Conservation (phyloP, 495 filamentous ascomycete genomes). For the Parathielavia appendiculata region DNA sequence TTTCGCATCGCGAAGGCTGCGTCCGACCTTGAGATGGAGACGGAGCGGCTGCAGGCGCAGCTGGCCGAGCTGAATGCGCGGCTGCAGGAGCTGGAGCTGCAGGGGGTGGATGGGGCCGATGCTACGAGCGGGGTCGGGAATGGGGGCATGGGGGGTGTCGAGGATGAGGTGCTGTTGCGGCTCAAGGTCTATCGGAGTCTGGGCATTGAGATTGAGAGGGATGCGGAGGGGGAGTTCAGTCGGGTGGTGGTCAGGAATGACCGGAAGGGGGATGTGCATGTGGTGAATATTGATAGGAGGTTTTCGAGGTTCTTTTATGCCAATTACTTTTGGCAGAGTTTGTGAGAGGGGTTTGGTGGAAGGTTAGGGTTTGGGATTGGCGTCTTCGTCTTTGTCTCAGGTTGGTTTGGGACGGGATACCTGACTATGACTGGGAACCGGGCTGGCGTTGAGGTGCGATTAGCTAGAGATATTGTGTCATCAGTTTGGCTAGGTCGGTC, state of each 20-base stretch:
- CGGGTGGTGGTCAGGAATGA: conserved; percentile 84
- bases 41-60: conserved; percentile 78
- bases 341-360: conserved; percentile 43
- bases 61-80: conserved; percentile 67
- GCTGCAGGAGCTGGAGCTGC: conserved; percentile 75
- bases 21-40: conserved; percentile 84
- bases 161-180: conserved; percentile 59
- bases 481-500: too few species aligned
- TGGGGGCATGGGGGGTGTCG: conserved; percentile 39
- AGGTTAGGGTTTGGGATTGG: not conserved
- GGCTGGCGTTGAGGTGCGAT: too few species aligned
- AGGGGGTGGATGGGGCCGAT: conserved; percentile 62
- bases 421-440: not conserved
- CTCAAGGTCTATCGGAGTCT: conserved; percentile 87
- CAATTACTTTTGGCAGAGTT: conserved; percentile 91
- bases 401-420: conserved; percentile 2
- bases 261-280: conserved; percentile 84
- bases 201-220: conserved; percentile 82
- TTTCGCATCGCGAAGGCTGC: conserved; percentile 88
- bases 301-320: conserved; percentile 90
- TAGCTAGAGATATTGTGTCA: too few species aligned
- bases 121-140: conserved; percentile 24
- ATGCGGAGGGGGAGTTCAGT: conserved; percentile 69
- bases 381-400: not conserved
- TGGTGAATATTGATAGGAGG: conserved; percentile 89